A percentile compares a stretch with the other conserved stretches of the same genome.
Conservation (phyloP, 306 rosid species). For the Astragalus glycyphyllos region DNA sequence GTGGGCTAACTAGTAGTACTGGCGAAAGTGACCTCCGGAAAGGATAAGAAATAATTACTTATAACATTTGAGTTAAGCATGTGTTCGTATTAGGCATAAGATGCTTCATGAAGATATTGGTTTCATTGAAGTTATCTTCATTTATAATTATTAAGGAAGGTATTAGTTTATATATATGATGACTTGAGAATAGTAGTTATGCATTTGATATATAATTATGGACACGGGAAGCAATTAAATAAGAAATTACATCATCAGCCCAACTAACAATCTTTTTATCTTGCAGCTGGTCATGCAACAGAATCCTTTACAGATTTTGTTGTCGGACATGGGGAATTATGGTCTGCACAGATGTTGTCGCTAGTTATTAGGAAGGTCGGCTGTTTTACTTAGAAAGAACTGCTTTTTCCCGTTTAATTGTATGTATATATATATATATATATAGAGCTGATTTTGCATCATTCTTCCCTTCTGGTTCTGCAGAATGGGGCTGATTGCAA, state of each 20-base stretch:
- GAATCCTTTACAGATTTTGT: slow-evolving; percentile 97
- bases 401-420: slow-evolving; percentile 13
- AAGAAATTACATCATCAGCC: slow-evolving; percentile 26
- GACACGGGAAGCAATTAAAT: neutral
- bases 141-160: neutral
- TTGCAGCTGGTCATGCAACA: slow-evolving; percentile 98
- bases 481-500: slow-evolving; percentile 83
- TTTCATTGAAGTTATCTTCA: neutral
- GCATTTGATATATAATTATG: neutral
- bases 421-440: no score
- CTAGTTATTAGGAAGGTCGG: slow-evolving; percentile 77
- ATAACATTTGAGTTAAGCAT: neutral
- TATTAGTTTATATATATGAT: slow-evolving; percentile 22
- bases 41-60: neutral
- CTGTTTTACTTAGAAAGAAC: slow-evolving; percentile 34
- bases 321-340: slow-evolving; percentile 98
- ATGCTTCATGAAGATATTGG: neutral
- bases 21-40: neutral
- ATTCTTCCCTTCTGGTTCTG: slow-evolving; percentile 39
- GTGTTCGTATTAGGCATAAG: slow-evolving; percentile 13
- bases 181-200: slow-evolving; percentile 25
- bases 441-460: slow-evolving; percentile 31
- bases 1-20: neutral
- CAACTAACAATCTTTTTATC: slow-evolving; percentile 46
- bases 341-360: slow-evolving; percentile 95